Base-by-base conservation (phyloP, 2,329 filamentous ascomycete species). In the Bipolaris gigantea region DNA sequence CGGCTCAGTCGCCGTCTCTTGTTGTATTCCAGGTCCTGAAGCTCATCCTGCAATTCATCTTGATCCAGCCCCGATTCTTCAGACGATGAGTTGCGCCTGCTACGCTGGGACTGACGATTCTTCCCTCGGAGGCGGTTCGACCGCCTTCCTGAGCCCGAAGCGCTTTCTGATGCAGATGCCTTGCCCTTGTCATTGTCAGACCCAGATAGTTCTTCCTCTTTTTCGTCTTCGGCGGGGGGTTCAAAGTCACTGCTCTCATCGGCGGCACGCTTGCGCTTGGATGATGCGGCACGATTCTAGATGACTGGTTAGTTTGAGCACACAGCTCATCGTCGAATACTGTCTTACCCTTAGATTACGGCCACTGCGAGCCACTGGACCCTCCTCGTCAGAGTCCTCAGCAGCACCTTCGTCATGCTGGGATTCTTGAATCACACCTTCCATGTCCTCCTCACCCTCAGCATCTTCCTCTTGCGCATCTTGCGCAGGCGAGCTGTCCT, bases 191-290 rank as follows among this genome's bases (percentile, higher is more conserved):
- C 77, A 27, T 76, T 74, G 55, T 79, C 80, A 6, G 80, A 82
- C 35, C 79, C 79, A 2, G 81, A 83, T 47, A 83, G 78, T 15
- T 76, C 76, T 50, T 82, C 76, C 54, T 82, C 83, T 19, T 80
- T 81, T 13, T 81, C 83, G 42, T 79, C 80, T 44, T 85, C 83
- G 19, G 78, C 78, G 32, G 79, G 80, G 5, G 85, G 84, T 62
- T 86, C 83, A 59, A 87, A 87, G 62, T 87, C 85, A 61, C 84
- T 86, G 62, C 81, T 85, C 47, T 85, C 83, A 44, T 85, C 80
- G 61, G 57, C 74, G 53, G 70, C 82, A 15, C 69, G 66, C 51
- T 73, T 75, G 33, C 67, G 68, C 48, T 70, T 73, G 9, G 64
- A 62, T 16, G 70, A 69, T 50, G 59, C 65, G 5, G 60, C 69